Evolutionary conservation across 192 early-diverging fungal species (phyloP), one percentile per base, ranked within the genome.

Genomic region (Coemansia sp.): DNA sequence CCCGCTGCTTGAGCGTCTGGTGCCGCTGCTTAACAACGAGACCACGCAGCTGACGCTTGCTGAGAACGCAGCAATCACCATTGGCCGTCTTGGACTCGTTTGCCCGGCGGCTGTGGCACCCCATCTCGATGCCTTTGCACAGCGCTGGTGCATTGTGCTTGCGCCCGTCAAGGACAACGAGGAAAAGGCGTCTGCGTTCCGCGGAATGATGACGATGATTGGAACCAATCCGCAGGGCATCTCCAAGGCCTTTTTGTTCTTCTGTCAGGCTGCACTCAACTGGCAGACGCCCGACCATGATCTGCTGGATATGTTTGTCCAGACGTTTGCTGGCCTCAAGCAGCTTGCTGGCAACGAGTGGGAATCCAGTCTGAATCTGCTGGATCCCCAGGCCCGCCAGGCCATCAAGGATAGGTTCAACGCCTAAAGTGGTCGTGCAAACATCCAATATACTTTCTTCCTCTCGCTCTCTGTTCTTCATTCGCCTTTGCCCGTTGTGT

Each of bases 171-270:
- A 91, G 66, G 96, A 98, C 80, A 98, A 98, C 68, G 87, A 92
- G 8, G 98, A 99, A 78, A 99, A 99, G 85, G 90, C 91, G 65
- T 93, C 90, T 62, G 94, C 98, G n/a, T 99, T 96, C 87, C 85
- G 86, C 68, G 98, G 98, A 43, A 72, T 99, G 70, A 97, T 95
- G 82, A 87, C 90, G 41, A 92, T 98, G 90, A 94, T 98, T 49
- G 85, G 91, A 64, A 76, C 87, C 46, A 98, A 98, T 77, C 96
- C 98, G 15, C 86, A 95, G 56, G 95, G 90, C 15, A 89, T 91
- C 63, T 78, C 84, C 42, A 86, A 87, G 74, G 85, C 84, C 41
- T 87, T 95, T 67, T 72, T 87, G 47, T 85, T 81, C 56, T 93
- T 96, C 76, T 94, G 93, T 66, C 88, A 90, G 71, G 92, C 94